Conservation (phyloP, 495 filamentous ascomycete genomes). For the Aspergillus baeticus region DNA sequence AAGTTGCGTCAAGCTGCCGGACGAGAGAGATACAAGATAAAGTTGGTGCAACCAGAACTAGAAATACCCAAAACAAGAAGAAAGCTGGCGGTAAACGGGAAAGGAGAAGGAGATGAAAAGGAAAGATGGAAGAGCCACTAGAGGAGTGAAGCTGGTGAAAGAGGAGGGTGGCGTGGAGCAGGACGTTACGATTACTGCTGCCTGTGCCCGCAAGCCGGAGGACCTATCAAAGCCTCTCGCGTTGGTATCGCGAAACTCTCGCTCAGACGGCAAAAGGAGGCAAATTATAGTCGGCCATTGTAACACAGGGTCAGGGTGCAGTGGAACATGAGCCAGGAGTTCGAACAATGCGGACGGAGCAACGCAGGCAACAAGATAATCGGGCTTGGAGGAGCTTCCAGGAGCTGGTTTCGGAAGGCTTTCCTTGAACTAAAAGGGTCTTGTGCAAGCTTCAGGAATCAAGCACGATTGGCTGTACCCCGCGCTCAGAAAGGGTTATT, state of each 20-base stretch:
- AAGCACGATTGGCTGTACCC: not conserved
- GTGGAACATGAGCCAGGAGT: constrained; percentile 2
- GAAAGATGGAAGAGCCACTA: constrained; percentile 1
- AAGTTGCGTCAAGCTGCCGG: not conserved
- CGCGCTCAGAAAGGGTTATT: not conserved
- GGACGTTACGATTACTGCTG: constrained; percentile 23
- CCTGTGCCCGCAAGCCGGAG: constrained; percentile 11
- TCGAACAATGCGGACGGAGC: not conserved
- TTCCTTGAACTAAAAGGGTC: constrained; percentile 2
- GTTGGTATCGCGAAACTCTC: constrained; percentile 1
- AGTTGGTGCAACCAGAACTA: too few species aligned
- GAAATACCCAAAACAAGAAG: not conserved
- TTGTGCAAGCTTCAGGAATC: not conserved
- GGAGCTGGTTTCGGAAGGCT: constrained; percentile 1
- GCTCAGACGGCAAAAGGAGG: constrained; percentile 12
- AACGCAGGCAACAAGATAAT: constrained; percentile 17
- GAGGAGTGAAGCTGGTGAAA: not conserved
- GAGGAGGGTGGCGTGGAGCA: constrained; percentile 13
- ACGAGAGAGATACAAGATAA: not conserved
- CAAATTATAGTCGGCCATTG: constrained; percentile 4
- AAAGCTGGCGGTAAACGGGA: not conserved
- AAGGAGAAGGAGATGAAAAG: not conserved
- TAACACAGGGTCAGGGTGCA: constrained; percentile 1
- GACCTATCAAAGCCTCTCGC: constrained; percentile 6
- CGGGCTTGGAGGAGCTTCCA: not conserved